Base-by-base conservation (phyloP, 2,329 filamentous ascomycete species). In the Ophiostoma pallidulum region DNA sequence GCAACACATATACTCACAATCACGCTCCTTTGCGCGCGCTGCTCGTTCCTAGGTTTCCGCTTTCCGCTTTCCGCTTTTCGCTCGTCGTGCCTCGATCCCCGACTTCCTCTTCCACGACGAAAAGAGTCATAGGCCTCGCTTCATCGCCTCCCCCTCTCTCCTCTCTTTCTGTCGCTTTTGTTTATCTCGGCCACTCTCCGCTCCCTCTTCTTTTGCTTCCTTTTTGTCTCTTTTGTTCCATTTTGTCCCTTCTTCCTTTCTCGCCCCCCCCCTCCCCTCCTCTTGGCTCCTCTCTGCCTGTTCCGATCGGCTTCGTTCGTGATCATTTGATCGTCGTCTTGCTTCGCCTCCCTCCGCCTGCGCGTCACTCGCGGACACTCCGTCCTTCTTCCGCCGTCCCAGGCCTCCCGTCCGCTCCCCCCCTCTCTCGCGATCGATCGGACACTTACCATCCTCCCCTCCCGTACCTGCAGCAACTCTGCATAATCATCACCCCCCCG, bases 401-500 rank as follows among this genome's bases (percentile, higher is more conserved):
- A n/a, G n/a, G n/a, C n/a, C n/a, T n/a, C n/a, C n/a, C n/a, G n/a
- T n/a, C n/a, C n/a, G n/a, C n/a, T n/a, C n/a, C n/a, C n/a, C n/a
- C n/a, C n/a, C n/a, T n/a, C n/a, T n/a, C n/a, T n/a, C n/a, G n/a
- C 16, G 38, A 47, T 42, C 45, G 39, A 42, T 41, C 45, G 45
- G 24, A 37, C 45, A n/a, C 6, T 29, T 29, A 32, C 26, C 43
- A 40, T 19, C 45, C 37, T 44, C 22, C n/a, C n/a, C n/a, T n/a
- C 28, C 48, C 44, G 56, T 59, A 57, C 57, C 57, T 56, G 54
- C 55, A 59, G 51, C 51, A 28, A 6, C 24, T 5, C 24, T 45
- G 45, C 44, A 51, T 45, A 46, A 36, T 42, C 47, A 49, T 28
- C 32, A 39, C 35, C 33, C 43, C 37, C 20, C 28, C 32, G 22